Conservation (phyloP, 2,329 filamentous ascomycete genomes). For the Shiraia sp. region DNA sequence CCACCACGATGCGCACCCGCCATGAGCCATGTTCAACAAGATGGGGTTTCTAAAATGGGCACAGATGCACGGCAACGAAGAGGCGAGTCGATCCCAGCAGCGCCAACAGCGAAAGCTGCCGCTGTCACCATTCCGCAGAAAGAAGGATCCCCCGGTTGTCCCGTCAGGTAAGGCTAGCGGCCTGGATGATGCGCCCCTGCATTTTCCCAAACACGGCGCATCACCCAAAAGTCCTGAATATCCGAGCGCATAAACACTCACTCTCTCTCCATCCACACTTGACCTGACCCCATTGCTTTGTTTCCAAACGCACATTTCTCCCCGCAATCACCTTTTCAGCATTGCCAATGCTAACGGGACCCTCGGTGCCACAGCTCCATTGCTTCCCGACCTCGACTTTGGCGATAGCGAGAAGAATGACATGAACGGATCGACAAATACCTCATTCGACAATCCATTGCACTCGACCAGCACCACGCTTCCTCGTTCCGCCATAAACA, state of each 20-base stretch:
- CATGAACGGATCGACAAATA: constrained; percentile 32
- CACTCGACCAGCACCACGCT: constrained; percentile 18
- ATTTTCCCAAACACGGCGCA: constrained; percentile 26
- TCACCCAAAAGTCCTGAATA: constrained; percentile 15
- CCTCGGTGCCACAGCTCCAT: constrained; percentile 18
- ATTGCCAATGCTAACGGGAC: constrained; percentile 23
- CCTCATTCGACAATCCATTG: constrained; percentile 18
- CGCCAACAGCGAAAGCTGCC: constrained; percentile 5
- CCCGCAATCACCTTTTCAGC: constrained; percentile 2
- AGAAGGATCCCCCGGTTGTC: constrained; percentile 1
- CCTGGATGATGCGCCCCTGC: constrained; percentile 5
- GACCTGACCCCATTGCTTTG: constrained; percentile 12
- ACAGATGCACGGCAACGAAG: constrained; percentile 1
- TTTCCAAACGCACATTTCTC: constrained; percentile 4
- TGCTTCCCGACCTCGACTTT: constrained; percentile 26
- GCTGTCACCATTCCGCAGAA: constrained; percentile 8
- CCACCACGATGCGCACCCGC: neutral
- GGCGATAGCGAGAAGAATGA: constrained; percentile 23
- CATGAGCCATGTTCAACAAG: no score
- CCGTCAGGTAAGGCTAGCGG: constrained; percentile 20
- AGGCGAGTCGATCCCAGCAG: neutral
- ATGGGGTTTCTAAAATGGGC: constrained; percentile 6
- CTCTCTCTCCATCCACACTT: constrained; percentile 9
- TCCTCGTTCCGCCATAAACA: constrained; percentile 9
- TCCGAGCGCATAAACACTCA: constrained; percentile 22